These are phyloP conservation scores for Fusarium transvaalense DNA, from an alignment of 2,329 filamentous ascomycete genomes.

Conservation along the genomic window DNA sequence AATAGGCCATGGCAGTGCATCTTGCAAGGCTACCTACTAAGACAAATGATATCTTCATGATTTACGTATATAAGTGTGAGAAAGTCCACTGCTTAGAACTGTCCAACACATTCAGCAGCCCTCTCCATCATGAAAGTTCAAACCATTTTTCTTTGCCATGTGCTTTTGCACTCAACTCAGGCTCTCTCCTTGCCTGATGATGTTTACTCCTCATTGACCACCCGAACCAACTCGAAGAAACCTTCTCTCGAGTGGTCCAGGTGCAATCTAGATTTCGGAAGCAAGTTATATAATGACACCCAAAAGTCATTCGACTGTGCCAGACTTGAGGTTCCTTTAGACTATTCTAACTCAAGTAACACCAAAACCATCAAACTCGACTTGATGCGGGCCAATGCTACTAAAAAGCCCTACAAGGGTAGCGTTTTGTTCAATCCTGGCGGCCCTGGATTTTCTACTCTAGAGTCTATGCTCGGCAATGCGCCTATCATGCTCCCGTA, in stretches of 20 bases:
- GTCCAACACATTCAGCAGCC: accelerated
- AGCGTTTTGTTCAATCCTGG: slow-evolving; percentile 58
- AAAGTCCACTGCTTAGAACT: accelerated
- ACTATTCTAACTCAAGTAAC: slow-evolving; percentile 52
- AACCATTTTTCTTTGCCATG: neutral
- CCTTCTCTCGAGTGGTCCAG: slow-evolving; percentile 9
- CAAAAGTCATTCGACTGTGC: slow-evolving; percentile 48
- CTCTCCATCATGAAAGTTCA: slow-evolving; percentile 9
- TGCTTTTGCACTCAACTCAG: neutral
- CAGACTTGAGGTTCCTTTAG: slow-evolving; percentile 55
- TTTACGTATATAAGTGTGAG: neutral
- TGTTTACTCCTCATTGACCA: accelerated
- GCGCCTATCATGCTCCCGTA: neutral
- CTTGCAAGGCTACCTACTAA: neutral
- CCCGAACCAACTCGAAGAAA: neutral
- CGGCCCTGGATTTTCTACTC: slow-evolving; percentile 49
- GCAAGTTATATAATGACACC: neutral
- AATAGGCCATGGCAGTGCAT: neutral
- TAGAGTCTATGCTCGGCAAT: neutral
- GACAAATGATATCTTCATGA: neutral
- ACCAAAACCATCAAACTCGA: slow-evolving; percentile 50
- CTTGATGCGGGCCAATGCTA: slow-evolving; percentile 51
- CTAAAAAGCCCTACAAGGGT: slow-evolving; percentile 50
- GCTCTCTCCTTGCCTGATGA: slow-evolving; percentile 10
- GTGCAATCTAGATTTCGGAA: slow-evolving; percentile 20